Base-by-base conservation (phyloP, 2,329 filamentous ascomycete genomes). In the Pseudogymnoascus sp. region DNA sequence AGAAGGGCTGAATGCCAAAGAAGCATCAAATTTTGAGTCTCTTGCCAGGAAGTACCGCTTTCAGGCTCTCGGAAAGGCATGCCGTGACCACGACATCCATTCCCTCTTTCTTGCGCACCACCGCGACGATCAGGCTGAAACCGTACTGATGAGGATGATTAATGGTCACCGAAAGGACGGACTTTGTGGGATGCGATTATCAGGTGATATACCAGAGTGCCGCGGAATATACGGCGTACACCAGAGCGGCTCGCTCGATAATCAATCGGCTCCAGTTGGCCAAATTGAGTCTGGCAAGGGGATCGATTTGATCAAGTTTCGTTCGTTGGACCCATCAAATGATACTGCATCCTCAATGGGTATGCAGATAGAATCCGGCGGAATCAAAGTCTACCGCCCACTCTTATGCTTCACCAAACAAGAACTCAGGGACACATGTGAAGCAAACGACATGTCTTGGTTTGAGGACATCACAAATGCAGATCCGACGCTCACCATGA, bases 71-170 rank as follows among this genome's bases (percentile, higher is more conserved):
- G 93, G 89, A 0, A 72, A 69, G 13, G 79, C 81, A 6, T 92
- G 89, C 72, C 74, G 74, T 14, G 72, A 76, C 1, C 68, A 77
- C 5, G 72, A 76, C 0, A 82, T 89, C 3, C 76, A 74, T 4
- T 83, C 84, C 19, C 73, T 97, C 1, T 81, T 97, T 40, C 78
- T 96, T 29, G 95, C 88, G 3, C 95, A 99, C 72, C 95, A 99
- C 73, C 80, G 83, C 66, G 93, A 97, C 70, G 95, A 99, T 70
- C 91, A 95, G 71, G 89, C 92, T 63, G 95, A 99, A 76, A 97
- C 93, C 0, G 81, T 96, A 3, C 76, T 97, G 59, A 89, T 92
- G 86, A 84, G 95, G 44, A 75, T 97, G 37, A 75, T 87, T 7
- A 79, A 80, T 2, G 86, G 87, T 0, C 88, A 91, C 69, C 78